Percentiles rank a stretch among this genome's conserved stretches.
Evolutionary conservation across 2,329 filamentous ascomycete species (phyloP).

Genomic region (Colletotrichum liaoningense): DNA sequence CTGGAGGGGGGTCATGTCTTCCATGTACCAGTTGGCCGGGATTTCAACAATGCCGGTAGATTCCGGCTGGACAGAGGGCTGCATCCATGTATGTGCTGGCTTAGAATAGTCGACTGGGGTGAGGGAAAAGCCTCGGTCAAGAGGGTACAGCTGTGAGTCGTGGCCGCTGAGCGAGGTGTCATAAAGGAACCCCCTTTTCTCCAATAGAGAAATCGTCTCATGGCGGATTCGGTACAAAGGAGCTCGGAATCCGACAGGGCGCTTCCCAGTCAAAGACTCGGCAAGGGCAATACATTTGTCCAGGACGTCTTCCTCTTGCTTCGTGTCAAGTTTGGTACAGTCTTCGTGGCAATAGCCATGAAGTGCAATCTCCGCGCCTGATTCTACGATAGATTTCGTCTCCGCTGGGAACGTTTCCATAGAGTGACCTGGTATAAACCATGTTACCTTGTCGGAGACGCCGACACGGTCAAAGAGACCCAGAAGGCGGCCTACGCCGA

Average conservation of each 20-base stretch:
- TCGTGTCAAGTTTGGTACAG: constrained; percentile 53
- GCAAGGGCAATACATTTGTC: constrained; percentile 50
- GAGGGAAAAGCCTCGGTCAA: constrained; percentile 51
- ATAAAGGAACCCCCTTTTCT: constrained; percentile 57
- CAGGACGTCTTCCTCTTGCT: constrained; percentile 59
- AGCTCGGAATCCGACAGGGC: constrained; percentile 58
- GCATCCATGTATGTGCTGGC: constrained; percentile 56
- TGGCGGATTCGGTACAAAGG: constrained; percentile 60
- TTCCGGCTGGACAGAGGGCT: constrained; percentile 45
- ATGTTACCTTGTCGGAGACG: constrained; percentile 59
- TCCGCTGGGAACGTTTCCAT: constrained; percentile 59
- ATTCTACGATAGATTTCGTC: constrained; percentile 52
- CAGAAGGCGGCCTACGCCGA: constrained; percentile 61
- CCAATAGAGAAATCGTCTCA: constrained; percentile 55
- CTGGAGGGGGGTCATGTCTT: constrained; percentile 61
- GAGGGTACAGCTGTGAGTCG: constrained; percentile 57
- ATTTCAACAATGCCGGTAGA: constrained; percentile 52
- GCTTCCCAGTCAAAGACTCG: constrained; percentile 51
- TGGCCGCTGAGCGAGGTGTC: constrained; percentile 57
- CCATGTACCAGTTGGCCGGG: constrained; percentile 60
- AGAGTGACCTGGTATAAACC: constrained; percentile 64
- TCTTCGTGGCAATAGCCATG: constrained; percentile 63
- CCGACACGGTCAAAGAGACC: constrained; percentile 55
- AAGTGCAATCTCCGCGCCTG: constrained; percentile 57
- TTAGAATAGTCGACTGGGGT: constrained; percentile 49